These are phyloP conservation scores for Schwanniomyces occidentalis DNA, from an alignment of 805 yeast genomes.

Conservation along the genomic window DNA sequence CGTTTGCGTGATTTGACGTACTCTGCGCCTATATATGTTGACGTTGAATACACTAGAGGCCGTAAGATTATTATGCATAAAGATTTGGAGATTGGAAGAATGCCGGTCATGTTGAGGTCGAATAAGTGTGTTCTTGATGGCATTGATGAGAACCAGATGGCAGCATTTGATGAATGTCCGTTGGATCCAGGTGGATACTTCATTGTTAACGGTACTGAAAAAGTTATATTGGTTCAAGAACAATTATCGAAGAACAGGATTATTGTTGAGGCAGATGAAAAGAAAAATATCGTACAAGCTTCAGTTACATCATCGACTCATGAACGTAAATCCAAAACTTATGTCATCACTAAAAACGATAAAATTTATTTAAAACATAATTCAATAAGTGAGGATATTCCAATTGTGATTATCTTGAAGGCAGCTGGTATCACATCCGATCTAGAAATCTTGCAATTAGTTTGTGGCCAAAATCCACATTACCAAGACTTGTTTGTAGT, in stretches of 20 bases:
- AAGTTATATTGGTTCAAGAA: constrained; percentile 94
- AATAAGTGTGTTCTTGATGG: constrained; percentile 87
- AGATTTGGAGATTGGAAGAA: constrained; percentile 92
- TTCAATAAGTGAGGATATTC: constrained; percentile 92
- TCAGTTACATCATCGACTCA: constrained; percentile 98
- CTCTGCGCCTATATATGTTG: constrained; percentile 93
- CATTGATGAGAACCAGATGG: constrained; percentile 80
- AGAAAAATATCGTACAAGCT: constrained; percentile 92
- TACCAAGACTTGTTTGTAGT: constrained; percentile 92
- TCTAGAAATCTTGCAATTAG: constrained; percentile 88
- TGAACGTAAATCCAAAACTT: constrained; percentile 96
- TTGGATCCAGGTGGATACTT: constrained; percentile 98
- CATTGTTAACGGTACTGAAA: constrained; percentile 96
- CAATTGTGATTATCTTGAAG: constrained; percentile 87
- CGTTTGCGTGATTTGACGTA: constrained; percentile 91
- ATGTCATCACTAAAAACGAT: constrained; percentile 88
- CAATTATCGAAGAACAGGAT: constrained; percentile 96
- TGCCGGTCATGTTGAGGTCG: constrained; percentile 98
- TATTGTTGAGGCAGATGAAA: constrained; percentile 95
- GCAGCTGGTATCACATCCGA: constrained; percentile 95
- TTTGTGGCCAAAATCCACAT: constrained; percentile 84
- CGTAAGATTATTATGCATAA: constrained; percentile 85
- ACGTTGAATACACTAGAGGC: constrained; percentile 96
- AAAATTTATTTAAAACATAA: constrained; percentile 91
- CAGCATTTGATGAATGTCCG: constrained; percentile 88